Evolutionary conservation across 331 rosid genomes (phyloP).

Genomic region (Arachis monticola): DNA sequence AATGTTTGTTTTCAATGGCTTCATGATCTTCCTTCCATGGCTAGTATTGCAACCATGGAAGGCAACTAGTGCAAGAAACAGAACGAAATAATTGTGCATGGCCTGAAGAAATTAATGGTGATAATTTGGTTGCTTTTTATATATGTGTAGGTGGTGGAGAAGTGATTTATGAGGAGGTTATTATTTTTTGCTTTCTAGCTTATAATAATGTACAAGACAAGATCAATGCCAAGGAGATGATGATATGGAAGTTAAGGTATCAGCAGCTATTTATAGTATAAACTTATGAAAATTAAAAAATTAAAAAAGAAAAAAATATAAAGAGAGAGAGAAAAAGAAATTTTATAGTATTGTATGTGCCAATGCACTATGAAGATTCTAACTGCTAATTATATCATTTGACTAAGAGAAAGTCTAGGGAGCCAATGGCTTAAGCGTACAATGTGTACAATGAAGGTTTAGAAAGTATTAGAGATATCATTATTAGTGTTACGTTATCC

Average conservation of each 20-base stretch:
- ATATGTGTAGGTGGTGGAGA: background rate
- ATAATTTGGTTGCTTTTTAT: background rate
- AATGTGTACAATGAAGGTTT: no score
- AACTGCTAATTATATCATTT: no score
- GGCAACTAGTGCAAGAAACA: conserved; percentile 24
- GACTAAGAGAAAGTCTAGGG: no score
- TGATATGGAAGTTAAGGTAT: conserved; percentile 21
- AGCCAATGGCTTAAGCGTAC: no score
- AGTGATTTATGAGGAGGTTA: no score
- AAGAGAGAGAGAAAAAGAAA: no score
- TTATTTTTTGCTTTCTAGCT: background rate
- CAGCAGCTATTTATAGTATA: background rate
- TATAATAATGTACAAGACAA: background rate
- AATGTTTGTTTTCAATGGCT: conserved; percentile 8
- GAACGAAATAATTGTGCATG: conserved; percentile 1
- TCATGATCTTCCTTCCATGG: conserved; percentile 24
- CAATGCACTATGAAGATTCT: no score
- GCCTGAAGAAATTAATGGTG: background rate
- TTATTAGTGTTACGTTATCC: no score
- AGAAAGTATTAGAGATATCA: no score
- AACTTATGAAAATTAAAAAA: no score
- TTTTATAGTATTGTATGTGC: no score
- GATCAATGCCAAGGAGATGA: background rate
- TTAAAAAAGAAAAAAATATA: no score
- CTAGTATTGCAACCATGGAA: conserved; percentile 16